Evolutionary conservation across 768 basidiomycete species (phyloP).

Genomic region (Xerocomellus amylosporus): DNA sequence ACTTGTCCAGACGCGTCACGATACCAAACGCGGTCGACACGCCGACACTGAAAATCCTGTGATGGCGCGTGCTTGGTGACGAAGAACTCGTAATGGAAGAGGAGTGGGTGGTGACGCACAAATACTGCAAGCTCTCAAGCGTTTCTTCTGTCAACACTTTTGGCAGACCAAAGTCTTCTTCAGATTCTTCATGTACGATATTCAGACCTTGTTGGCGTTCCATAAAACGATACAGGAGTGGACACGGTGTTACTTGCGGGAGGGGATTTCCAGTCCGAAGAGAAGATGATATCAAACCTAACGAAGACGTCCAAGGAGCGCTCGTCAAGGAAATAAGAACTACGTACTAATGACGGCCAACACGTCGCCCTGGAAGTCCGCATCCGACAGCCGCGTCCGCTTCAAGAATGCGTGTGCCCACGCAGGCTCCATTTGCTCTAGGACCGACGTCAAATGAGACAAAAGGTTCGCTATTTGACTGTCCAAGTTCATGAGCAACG

Average conservation of each 20-base stretch:
- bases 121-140: constrained; percentile 72
- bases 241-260: constrained; percentile 86
- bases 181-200: constrained; percentile 65
- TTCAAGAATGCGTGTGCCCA: constrained; percentile 78
- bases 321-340: not conserved
- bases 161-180: constrained; percentile 75
- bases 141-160: constrained; percentile 68
- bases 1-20: constrained; percentile 66
- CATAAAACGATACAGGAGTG: constrained; percentile 47
- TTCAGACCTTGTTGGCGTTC: constrained; percentile 55
- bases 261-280: constrained; percentile 71
- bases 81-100: not conserved
- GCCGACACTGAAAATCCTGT: constrained; percentile 68
- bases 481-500: constrained; percentile 4
- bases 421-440: constrained; percentile 67
- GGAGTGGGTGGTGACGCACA: constrained; percentile 46
- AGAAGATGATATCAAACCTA: constrained; percentile 75
- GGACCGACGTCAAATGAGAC: constrained; percentile 69
- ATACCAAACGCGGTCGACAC: constrained; percentile 68
- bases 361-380: constrained; percentile 81
- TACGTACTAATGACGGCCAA: constrained; percentile 73
- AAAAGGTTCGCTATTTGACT: constrained; percentile 70
- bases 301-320: not conserved
- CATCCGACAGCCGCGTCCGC: constrained; percentile 71
- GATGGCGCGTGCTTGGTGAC: not conserved